Base-by-base conservation (phyloP, 140 eudicot species). In the Senecio squalidus region DNA sequence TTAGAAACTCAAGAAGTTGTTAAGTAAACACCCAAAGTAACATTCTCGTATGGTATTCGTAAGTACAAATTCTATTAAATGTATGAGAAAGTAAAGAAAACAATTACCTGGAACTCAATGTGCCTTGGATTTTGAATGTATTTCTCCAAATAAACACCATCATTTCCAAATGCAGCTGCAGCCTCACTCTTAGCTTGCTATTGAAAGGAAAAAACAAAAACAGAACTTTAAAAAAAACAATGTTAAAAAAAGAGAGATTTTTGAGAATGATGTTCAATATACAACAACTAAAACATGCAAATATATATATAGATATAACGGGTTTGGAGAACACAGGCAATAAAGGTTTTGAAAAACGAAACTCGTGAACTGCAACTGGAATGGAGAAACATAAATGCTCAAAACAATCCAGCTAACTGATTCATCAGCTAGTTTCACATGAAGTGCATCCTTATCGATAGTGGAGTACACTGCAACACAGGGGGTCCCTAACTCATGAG, bases 151-250 rank as follows among this genome's bases (percentile, higher is more conserved):
- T 92, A 92, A 62, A 81, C 93, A 65, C 98, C 98, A 76, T 87
- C 98, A 64, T 87, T 92, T 55, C 98, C 98, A 71, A 92, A 92
- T 28, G 98, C 98, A 77, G 98, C 98, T 26, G 95, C 98, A 66
- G 98, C 98, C 84, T 92, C 98, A 75, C 84, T 92, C 73, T 92
- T 67, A 66, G 98, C 98, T 84, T 80, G 89, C 96, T 92, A 62
- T 61, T 30, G 31, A 33, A 4, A 70, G 13, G 23, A 29, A 44
- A 61, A 22, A 43, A 39, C 25, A 31, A 75, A 68, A 38, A 16
- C 20, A 9, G 3, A 36, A 9, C 13, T 60, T n/a, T n/a, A n/a
- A n/a, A 17, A 61, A 63, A 52, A 70, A 30, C 17, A 69, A 7
- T 38, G 5, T 38, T 16, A 57, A 5, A 48, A 34, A 67, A 50